These are phyloP conservation scores for Monosporozyma unispora DNA, from an alignment of 805 yeast genomes.

Conservation along the genomic window DNA sequence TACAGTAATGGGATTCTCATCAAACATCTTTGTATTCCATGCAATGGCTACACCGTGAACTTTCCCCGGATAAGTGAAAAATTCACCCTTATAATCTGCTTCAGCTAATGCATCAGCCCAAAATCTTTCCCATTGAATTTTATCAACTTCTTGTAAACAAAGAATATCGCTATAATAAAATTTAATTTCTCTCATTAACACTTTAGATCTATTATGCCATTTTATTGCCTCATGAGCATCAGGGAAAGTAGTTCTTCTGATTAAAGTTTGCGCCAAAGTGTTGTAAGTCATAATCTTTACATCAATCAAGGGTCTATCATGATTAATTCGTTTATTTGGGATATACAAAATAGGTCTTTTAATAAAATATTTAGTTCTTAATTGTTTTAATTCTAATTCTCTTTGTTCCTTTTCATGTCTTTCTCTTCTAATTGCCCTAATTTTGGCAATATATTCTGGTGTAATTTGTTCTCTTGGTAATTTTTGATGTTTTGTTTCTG, in stretches of 20 bases:
- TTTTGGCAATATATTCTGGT: slow-evolving; percentile 5
- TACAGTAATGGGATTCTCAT: slow-evolving; percentile 27
- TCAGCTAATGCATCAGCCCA: slow-evolving; percentile 50
- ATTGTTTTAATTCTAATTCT: slow-evolving; percentile 1
- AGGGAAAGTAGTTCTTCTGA: slow-evolving; percentile 70
- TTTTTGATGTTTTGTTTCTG: slow-evolving; percentile 4
- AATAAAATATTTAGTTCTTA: slow-evolving; percentile 35
- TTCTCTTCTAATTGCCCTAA: slow-evolving; percentile 33
- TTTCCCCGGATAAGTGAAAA: slow-evolving; percentile 39
- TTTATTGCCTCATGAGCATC: slow-evolving; percentile 67
- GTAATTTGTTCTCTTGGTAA: slow-evolving; percentile 4
- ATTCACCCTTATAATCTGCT: slow-evolving; percentile 46
- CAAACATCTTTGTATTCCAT: slow-evolving; percentile 33
- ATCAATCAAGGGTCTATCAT: slow-evolving; percentile 14
- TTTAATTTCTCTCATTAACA: slow-evolving; percentile 52
- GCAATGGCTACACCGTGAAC: slow-evolving; percentile 74
- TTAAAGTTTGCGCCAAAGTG: slow-evolving; percentile 73
- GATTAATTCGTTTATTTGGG: slow-evolving; percentile 3
- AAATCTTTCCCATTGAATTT: slow-evolving; percentile 47
- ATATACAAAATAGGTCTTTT: slow-evolving; percentile 41
- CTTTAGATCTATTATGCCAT: slow-evolving; percentile 64
- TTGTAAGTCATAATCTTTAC: slow-evolving; percentile 68
- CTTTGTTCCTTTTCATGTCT: slow-evolving; percentile 29
- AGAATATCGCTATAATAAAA: slow-evolving; percentile 64
- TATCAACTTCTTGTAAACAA: slow-evolving; percentile 82